Evolutionary conservation across 2,329 filamentous ascomycete species (phyloP).

Genomic region (Colletotrichum noveboracense): DNA sequence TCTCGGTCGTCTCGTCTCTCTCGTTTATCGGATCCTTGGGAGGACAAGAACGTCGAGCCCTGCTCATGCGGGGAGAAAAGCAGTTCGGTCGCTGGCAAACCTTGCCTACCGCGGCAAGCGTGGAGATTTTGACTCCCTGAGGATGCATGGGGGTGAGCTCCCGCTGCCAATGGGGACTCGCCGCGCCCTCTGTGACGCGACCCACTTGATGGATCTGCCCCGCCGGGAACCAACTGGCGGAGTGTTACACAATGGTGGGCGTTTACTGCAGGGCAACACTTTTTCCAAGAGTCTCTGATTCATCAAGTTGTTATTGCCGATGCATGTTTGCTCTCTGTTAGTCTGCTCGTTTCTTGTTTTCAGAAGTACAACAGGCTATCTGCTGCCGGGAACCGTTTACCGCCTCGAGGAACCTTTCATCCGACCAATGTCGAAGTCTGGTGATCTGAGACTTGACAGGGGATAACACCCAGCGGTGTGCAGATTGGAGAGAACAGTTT

Average conservation of each 20-base stretch:
- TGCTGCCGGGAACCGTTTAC: not conserved
- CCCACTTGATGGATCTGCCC: not conserved
- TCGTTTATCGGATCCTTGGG: not conserved
- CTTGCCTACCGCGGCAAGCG: not conserved
- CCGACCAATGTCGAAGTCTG: not conserved
- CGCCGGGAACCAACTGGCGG: not conserved
- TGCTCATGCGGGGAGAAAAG: not conserved
- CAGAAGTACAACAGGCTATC: not conserved
- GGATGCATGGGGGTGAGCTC: not conserved
- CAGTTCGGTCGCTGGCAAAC: not conserved
- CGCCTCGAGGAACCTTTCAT: not conserved
- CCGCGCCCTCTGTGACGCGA: not conserved
- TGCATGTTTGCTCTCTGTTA: not conserved
- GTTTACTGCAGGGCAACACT: not conserved
- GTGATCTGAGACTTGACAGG: not conserved
- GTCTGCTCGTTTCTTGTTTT: not conserved
- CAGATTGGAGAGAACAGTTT: not conserved
- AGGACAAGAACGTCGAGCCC: not conserved
- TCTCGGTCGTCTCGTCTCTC: not conserved
- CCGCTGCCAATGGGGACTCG: not conserved
- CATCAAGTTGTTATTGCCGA: not conserved
- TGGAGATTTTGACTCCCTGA: not conserved
- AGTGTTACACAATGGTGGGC: not conserved
- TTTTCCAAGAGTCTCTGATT: not conserved
- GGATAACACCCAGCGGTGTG: not conserved